A percentile compares a stretch with the other conserved stretches of the same genome.
These are phyloP conservation scores for Plasmodium knowlesi DNA, from an alignment of 169 alveolate genomes.

Conservation along the genomic window DNA sequence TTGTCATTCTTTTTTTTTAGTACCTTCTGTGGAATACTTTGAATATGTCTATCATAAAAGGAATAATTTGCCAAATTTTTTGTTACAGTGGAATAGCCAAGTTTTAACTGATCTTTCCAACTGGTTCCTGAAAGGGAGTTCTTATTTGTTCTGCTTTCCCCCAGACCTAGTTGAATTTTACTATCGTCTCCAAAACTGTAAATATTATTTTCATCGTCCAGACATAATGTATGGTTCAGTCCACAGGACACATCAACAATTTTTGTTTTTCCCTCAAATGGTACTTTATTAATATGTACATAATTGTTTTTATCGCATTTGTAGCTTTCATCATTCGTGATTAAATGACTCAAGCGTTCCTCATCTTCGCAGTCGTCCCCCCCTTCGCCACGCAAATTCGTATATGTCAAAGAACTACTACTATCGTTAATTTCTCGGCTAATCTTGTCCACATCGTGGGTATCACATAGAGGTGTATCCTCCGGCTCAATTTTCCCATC, in stretches of 20 bases:
- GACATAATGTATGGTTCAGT: conserved; percentile 56
- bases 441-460: background rate
- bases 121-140: conserved; percentile 69
- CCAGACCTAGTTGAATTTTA: conserved; percentile 70
- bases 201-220: conserved; percentile 61
- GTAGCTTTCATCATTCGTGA: background rate
- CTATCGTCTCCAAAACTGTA: conserved; percentile 76
- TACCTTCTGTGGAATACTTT: conserved; percentile 69
- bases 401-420: background rate
- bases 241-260: conserved; percentile 74
- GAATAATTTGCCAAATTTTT: conserved; percentile 72
- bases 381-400: background rate
- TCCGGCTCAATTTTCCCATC: background rate
- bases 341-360: background rate
- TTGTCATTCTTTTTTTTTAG: conserved; percentile 52
- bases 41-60: conserved; percentile 75
- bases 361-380: background rate
- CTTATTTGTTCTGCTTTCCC: conserved; percentile 72
- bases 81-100: conserved; percentile 63
- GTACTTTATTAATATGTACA: conserved; percentile 44
- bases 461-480: background rate
- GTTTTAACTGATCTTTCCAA: conserved; percentile 74
- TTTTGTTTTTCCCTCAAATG: conserved; percentile 46
- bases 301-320: conserved; percentile 23
- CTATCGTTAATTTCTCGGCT: background rate